These are phyloP conservation scores for Botrytis pseudocinerea DNA, from an alignment of 2,329 filamentous ascomycete species.

Conservation along the genomic window DNA sequence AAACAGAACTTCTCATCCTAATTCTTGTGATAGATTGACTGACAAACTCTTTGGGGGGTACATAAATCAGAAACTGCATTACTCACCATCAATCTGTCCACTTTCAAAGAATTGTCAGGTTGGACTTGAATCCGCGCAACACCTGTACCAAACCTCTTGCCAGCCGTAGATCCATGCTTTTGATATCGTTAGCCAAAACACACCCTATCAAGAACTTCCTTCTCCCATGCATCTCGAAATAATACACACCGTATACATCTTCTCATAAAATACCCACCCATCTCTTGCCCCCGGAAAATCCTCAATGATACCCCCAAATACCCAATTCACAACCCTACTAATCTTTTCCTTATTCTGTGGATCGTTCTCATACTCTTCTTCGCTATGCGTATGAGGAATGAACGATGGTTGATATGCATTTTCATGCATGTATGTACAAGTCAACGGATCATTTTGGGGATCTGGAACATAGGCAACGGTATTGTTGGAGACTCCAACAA, in stretches of 20 bases:
- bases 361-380: constrained; percentile 11
- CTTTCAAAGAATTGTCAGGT: constrained; percentile 5
- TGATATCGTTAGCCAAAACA: background rate
- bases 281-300: background rate
- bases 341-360: background rate
- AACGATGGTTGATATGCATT: constrained; percentile 10
- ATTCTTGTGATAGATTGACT: background rate
- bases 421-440: constrained; percentile 2
- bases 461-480: constrained; percentile 17
- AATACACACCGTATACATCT: background rate
- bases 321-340: constrained; percentile 13
- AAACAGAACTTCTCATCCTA: background rate
- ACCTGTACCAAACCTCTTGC: constrained; percentile 3
- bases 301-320: constrained; percentile 5
- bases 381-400: constrained; percentile 7
- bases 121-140: constrained; percentile 12
- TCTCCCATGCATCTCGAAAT: background rate
- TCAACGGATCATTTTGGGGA: background rate
- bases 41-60: too few relatives aligned
- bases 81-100: constrained; percentile 15
- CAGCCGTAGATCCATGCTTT: constrained; percentile 14
- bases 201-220: too few relatives aligned
- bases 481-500: constrained; percentile 14
- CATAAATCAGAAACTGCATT: too few relatives aligned
- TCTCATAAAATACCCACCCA: constrained; percentile 7